Evolutionary conservation across 495 filamentous ascomycete species (phyloP).

Genomic region (Copromyces sp.): DNA sequence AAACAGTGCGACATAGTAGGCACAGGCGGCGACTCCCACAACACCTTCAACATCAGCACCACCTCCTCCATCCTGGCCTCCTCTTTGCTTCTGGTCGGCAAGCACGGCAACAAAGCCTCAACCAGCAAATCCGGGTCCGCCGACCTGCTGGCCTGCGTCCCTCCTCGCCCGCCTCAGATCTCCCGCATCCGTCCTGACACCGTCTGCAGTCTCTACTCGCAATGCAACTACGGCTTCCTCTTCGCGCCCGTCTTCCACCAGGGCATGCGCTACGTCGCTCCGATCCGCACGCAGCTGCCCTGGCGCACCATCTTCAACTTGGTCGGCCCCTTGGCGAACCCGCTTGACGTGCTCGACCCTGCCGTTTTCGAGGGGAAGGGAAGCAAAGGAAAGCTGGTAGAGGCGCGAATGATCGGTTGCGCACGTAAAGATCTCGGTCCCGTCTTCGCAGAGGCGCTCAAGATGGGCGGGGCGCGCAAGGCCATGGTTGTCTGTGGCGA

Average conservation of each 20-base stretch:
- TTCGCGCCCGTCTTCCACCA: conserved; percentile 96
- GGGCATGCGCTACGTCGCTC: conserved; percentile 77
- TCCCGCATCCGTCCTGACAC: conserved; percentile 58
- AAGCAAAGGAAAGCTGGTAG: conserved; percentile 37
- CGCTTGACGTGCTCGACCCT: conserved; percentile 48
- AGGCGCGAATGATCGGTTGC: conserved; percentile 85
- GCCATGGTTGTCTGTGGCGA: conserved; percentile 87
- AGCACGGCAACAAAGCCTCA: conserved; percentile 94
- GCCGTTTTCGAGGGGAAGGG: background rate
- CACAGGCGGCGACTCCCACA: conserved; percentile 91
- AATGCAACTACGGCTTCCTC: conserved; percentile 86
- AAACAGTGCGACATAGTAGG: conserved; percentile 89
- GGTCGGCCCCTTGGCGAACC: conserved; percentile 85
- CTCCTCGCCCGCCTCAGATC: conserved; percentile 61
- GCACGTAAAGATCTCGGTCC: conserved; percentile 75
- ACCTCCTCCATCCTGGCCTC: conserved; percentile 89
- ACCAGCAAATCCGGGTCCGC: conserved; percentile 94
- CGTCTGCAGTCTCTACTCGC: conserved; percentile 56
- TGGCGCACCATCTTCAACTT: conserved; percentile 96
- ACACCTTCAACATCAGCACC: conserved; percentile 96
- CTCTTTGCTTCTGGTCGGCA: conserved; percentile 68
- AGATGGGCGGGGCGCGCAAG: conserved; percentile 65
- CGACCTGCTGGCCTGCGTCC: conserved; percentile 69
- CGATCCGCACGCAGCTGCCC: conserved; percentile 72
- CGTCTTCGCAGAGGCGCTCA: conserved; percentile 77